Conservation (phyloP, 1,284 basidiomycete genomes). For the Trametes pubescens region DNA sequence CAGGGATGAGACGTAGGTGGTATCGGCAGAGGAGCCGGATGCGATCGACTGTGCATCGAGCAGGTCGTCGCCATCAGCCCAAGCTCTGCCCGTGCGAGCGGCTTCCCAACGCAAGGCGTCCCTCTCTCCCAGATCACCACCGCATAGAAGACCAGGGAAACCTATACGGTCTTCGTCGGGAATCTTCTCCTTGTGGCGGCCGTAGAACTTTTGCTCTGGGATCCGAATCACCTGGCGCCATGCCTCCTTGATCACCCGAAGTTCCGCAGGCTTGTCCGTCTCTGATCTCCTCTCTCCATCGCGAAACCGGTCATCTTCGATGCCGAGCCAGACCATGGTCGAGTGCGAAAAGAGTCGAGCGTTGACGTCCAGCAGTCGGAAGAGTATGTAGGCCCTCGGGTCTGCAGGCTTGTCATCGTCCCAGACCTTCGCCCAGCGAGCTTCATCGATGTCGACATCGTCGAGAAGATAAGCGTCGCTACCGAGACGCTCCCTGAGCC, state of each 20-base stretch:
- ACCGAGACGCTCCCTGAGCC: constrained; percentile 11
- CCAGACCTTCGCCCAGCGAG: constrained; percentile 5
- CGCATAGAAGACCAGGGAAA: constrained; percentile 5
- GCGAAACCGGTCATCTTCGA: constrained; percentile 13
- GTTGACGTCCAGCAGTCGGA: constrained; percentile 22
- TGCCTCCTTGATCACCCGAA: constrained; percentile 29
- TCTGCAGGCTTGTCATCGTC: constrained; percentile 1
- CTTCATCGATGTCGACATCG: constrained; percentile 10
- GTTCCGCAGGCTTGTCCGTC: not conserved
- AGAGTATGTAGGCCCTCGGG: constrained; percentile 9
- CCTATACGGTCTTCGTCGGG: not conserved
- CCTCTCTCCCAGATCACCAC: constrained; percentile 16
- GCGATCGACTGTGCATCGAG: not conserved
- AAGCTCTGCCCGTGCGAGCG: not conserved
- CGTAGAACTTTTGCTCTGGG: constrained; percentile 22
- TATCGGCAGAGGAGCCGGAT: too few species aligned
- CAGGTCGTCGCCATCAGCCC: not conserved
- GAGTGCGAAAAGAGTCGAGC: constrained; percentile 27
- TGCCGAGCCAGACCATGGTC: constrained; percentile 22
- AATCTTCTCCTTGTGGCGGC: constrained; percentile 6
- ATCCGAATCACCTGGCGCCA: constrained; percentile 20
- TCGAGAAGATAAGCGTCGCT: not conserved
- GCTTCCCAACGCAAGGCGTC: constrained; percentile 18
- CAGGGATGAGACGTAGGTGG: too few species aligned
- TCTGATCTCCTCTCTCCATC: not conserved